Evolutionary conservation across 2,329 filamentous ascomycete genomes (phyloP), one percentile per base, ranked within the genome.

Genomic region (Fusarium sarcochroum): DNA sequence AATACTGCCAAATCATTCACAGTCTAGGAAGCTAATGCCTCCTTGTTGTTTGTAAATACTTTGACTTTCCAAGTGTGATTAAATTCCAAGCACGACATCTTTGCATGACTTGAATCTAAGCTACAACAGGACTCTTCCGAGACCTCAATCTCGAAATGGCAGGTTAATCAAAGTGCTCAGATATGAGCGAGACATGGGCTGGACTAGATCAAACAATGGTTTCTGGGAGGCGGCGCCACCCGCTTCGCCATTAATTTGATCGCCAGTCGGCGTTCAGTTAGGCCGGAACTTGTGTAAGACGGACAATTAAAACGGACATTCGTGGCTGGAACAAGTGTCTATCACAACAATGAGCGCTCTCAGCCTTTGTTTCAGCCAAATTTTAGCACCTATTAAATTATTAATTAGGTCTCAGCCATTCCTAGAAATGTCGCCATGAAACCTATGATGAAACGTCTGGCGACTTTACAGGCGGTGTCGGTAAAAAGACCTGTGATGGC

Each of bases 311-410:
- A 35, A 6, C 17, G 14, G 5, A 35, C 17, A 57, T 57, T 49
- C 37, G 30, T 25, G 32, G 44, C 37, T 50, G 21, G 32, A 23
- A 23, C 32, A 58, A 50, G 44, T 50, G 30, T 17, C 50, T 34
- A 18, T 20, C 32, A 30, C 9, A 27, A 47, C 27, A 40, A 56
- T n/a, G 18, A 38, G 21, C 44, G 49, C 15, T 4, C 11, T 41
- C 40, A 41, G 20, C 45, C 14, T 41, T 21, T 61, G 59, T 61
- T 55, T 62, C 56, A 61, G 56, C 56, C 56, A 54, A 21, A 18
- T 32, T 37, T 17, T 21, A 46, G 40, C 21, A n/a, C 20, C n/a
- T 47, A 38, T 47, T 25, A n/a, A 21, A 37, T 17, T 47, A 38
- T 47, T 25, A n/a, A 21, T 37, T 17, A 34, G 5, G 47, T 62